Conservation (phyloP, 1,284 basidiomycete genomes). For the Sparassis latifolia region DNA sequence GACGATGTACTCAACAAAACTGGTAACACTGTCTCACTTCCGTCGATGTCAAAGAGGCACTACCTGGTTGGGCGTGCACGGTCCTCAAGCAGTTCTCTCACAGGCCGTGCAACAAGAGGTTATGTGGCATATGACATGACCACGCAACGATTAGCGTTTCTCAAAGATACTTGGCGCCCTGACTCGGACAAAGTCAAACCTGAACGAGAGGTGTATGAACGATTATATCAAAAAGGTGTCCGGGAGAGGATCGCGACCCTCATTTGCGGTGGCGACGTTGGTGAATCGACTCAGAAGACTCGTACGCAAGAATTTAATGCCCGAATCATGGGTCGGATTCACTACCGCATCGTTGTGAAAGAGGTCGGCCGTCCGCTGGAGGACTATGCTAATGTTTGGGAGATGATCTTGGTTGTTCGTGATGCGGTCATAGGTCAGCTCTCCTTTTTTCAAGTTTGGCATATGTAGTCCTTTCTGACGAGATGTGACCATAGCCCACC, state of each 20-base stretch:
- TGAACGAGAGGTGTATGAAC: neutral
- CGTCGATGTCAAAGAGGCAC: neutral
- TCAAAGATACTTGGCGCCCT: conserved; percentile 1
- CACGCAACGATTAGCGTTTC: neutral
- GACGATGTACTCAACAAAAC: neutral
- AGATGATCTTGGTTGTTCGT: neutral
- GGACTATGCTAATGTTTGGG: neutral
- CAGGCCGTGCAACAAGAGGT: neutral
- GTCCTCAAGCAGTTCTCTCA: neutral
- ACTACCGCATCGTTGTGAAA: conserved; percentile 5
- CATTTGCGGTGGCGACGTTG: conserved; percentile 4
- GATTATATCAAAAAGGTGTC: neutral
- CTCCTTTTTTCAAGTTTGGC: too few relatives aligned
- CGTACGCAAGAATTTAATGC: neutral
- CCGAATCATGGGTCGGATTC: neutral
- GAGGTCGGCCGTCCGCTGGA: conserved; percentile 5
- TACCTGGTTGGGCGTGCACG: neutral
- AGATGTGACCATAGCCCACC: neutral
- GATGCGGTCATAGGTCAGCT: conserved; percentile 4
- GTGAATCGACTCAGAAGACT: neutral
- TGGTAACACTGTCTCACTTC: neutral
- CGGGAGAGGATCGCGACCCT: conserved; percentile 1
- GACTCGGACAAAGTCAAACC: neutral
- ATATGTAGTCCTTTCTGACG: neutral
- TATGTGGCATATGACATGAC: conserved; percentile 1